These are phyloP conservation scores for Pythium coloratum DNA, from an alignment of 352 stramenopile genomes.

Conservation along the genomic window DNA sequence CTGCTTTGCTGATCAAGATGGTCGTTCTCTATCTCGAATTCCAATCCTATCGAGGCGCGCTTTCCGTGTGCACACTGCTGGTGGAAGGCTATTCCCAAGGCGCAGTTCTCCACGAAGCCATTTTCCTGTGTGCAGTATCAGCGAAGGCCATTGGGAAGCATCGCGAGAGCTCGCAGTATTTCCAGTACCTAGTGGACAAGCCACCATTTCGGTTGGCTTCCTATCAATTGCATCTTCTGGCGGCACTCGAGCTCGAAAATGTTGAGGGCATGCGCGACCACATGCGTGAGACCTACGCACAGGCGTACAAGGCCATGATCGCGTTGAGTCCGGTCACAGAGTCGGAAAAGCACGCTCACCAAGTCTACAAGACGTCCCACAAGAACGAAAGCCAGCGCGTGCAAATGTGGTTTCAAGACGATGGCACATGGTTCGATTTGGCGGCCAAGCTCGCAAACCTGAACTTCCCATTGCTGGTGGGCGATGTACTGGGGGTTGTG, in stretches of 20 bases:
- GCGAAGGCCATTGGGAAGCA: slow-evolving; percentile 54
- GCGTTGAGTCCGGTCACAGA: slow-evolving; percentile 38
- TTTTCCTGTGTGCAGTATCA: slow-evolving; percentile 66
- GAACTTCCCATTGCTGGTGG: slow-evolving; percentile 52
- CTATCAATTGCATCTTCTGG: slow-evolving; percentile 62
- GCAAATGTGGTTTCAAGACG: slow-evolving; percentile 55
- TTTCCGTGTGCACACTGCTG: slow-evolving; percentile 67
- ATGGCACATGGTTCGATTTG: slow-evolving; percentile 62
- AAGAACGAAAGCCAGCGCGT: slow-evolving; percentile 63
- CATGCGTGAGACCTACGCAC: slow-evolving; percentile 44
- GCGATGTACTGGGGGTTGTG: slow-evolving; percentile 33
- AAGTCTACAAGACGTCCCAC: slow-evolving; percentile 59
- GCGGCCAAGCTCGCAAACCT: slow-evolving; percentile 40
- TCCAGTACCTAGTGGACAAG: slow-evolving; percentile 64
- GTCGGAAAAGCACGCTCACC: slow-evolving; percentile 60
- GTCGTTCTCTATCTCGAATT: slow-evolving; percentile 73
- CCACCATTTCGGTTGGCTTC: slow-evolving; percentile 45
- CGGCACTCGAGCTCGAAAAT: slow-evolving; percentile 51
- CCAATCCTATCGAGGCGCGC: slow-evolving; percentile 51
- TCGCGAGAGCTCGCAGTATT: slow-evolving; percentile 68
- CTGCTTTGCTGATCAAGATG: slow-evolving; percentile 51
- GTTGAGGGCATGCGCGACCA: slow-evolving; percentile 42
- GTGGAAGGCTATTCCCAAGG: slow-evolving; percentile 58
- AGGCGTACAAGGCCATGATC: slow-evolving; percentile 65
- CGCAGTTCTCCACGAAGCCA: slow-evolving; percentile 43